Evolutionary conservation across 2,329 filamentous ascomycete genomes (phyloP).

Genomic region (Diaporthe destruens): DNA sequence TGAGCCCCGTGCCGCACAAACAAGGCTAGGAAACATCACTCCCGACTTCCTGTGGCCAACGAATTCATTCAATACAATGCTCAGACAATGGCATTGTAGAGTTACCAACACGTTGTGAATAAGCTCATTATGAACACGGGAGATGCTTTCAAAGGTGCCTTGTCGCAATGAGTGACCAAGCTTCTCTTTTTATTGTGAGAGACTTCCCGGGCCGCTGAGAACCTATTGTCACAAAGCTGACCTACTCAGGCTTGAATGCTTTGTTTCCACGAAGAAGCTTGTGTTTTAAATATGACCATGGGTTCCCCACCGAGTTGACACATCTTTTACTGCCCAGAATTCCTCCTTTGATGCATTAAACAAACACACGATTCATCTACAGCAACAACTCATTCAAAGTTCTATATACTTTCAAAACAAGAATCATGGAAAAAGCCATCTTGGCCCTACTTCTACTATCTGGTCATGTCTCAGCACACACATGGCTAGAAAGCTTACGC

Average conservation of each 20-base stretch:
- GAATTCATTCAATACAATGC: not conserved
- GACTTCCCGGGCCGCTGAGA: not conserved
- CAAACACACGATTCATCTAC: too few species aligned
- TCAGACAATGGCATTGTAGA: not conserved
- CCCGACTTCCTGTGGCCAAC: not conserved
- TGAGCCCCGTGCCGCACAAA: too few species aligned
- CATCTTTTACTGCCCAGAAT: not conserved
- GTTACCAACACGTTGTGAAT: too few species aligned
- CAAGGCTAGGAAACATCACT: too few species aligned
- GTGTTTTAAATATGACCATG: not conserved
- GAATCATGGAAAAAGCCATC: not conserved
- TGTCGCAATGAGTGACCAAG: not conserved
- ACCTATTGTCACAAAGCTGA: not conserved
- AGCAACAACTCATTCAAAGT: too few species aligned
- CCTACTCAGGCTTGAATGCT: too few species aligned
- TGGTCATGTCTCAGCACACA: not conserved
- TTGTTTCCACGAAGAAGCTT: not conserved
- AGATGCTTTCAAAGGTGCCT: not conserved
- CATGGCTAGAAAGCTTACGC: not conserved
- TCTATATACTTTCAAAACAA: not conserved
- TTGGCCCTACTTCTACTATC: not conserved
- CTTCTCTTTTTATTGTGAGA: not conserved
- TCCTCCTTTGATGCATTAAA: too few species aligned
- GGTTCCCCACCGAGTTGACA: not conserved
- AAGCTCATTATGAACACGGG: not conserved